phyloP scores from a whole-genome alignment of 2,329 filamentous ascomycete species.

The Biscogniauxia sp. region DNA sequence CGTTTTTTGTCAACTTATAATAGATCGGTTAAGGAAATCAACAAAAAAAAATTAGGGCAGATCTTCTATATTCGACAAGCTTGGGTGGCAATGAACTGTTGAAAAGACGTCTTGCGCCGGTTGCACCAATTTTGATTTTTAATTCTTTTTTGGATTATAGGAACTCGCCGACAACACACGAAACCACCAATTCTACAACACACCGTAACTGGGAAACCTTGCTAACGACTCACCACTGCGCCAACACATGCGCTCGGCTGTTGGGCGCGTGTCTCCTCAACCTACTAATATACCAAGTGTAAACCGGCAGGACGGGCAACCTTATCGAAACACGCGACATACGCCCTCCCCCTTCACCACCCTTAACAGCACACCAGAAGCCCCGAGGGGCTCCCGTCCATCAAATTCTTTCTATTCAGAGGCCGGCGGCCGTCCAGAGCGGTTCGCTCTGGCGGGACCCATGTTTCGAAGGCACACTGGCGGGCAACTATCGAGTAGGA shows the following conservation, averaged over 20 bases:
- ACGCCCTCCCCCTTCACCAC: constrained; percentile 28
- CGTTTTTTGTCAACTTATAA: constrained; percentile 35
- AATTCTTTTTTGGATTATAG: constrained; percentile 26
- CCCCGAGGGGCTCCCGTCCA: constrained; percentile 52
- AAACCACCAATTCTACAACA: constrained; percentile 22
- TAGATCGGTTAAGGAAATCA: constrained; percentile 34
- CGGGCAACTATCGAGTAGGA: constrained; percentile 70
- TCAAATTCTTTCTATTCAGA: constrained; percentile 60
- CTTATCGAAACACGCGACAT: constrained; percentile 32
- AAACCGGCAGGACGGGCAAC: constrained; percentile 30
- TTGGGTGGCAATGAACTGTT: constrained; percentile 32
- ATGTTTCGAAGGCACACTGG: constrained; percentile 71
- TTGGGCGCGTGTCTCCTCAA: constrained; percentile 30
- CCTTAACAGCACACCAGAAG: constrained; percentile 39
- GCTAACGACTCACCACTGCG: constrained; percentile 24
- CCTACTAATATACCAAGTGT: constrained; percentile 26
- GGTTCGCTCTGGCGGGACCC: constrained; percentile 74
- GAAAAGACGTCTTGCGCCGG: constrained; percentile 23
- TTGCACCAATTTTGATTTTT: constrained; percentile 28
- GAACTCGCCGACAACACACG: constrained; percentile 22
- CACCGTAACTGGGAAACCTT: constrained; percentile 21
- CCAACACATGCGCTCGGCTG: constrained; percentile 38
- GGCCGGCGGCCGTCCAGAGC: constrained; percentile 70
- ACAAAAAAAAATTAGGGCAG: constrained; percentile 27
- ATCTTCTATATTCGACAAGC: constrained; percentile 30